Base-by-base conservation (phyloP, 2,329 filamentous ascomycete genomes). In the Tolypocladium ophioglossoides region DNA sequence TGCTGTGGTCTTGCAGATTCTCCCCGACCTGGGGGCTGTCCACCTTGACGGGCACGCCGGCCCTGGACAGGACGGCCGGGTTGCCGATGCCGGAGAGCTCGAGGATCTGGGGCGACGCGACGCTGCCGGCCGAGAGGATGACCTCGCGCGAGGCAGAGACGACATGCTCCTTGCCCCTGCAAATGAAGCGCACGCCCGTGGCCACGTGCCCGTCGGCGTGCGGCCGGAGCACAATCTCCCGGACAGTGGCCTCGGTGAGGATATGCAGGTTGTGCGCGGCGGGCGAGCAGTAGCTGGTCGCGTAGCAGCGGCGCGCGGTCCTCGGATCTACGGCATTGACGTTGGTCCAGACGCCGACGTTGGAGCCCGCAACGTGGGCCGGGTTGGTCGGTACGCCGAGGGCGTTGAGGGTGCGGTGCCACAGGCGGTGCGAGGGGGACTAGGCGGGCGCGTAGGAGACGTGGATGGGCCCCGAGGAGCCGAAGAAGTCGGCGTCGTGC, bases 51-150 rank as follows among this genome's bases (percentile, higher is more conserved):
- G 63, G 57, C 32, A 78, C 68, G 11, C 67, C 67, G 4, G 73
- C 71, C n/a, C 60, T 61, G 10, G 62, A 53, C 37, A 77, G 59
- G 2, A 77, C 56, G 0, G 62, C 55, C 0, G 61, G 57, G 48
- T 73, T 69, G 4, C 83, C 83, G 40, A 86, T 74, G 0, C 83
- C 83, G 0, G 80, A 84, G 2, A 84, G 68, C 58, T 86, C 82
- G n/a, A 79, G 74, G 18, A 82, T 69, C 65, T 78, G 80, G 6
- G 76, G 83, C 11, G 78, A 82, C 62, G 77, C 75, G 41, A 79
- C 69, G 32, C 73, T 77, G 0, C 84, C 84, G 0, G 80, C 81
- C 5, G 77, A 77, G 2, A 87, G 64, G 39, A 87, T 74, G 12
- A 85, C 73, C 59, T 86, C 83, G 12, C 56, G 74, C 58, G 57